A percentile compares a stretch with the other conserved stretches of the same genome.
Conservation (phyloP, 2,329 filamentous ascomycete genomes). For the Ceratocystis albifundus region DNA sequence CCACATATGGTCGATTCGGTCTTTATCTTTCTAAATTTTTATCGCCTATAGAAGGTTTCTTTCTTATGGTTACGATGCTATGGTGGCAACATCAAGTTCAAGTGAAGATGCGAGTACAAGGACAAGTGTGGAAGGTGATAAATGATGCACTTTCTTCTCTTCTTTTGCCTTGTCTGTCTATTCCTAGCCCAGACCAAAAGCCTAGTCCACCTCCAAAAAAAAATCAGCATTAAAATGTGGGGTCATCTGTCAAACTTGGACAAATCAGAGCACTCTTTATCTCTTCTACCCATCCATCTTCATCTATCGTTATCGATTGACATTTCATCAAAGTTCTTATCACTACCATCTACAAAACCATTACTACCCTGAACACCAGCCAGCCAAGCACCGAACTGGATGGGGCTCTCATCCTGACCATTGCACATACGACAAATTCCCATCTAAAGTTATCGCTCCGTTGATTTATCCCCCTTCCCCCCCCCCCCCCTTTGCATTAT, state of each 20-base stretch:
- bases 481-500: background rate
- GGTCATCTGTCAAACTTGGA: background rate
- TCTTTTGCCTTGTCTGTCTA: background rate
- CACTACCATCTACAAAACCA: background rate
- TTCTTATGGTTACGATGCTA: background rate
- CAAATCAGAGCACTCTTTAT: constrained; percentile 12
- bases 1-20: background rate
- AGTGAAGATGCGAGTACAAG: background rate
- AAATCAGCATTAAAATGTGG: constrained; percentile 15
- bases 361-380: background rate
- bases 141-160: background rate
- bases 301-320: constrained; percentile 19
- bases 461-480: background rate
- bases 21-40: background rate
- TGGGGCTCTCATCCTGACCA: background rate
- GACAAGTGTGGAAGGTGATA: too few species aligned
- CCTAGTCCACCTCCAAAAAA: constrained; percentile 5
- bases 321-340: constrained; percentile 9
- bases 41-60: too few species aligned
- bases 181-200: background rate
- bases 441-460: background rate
- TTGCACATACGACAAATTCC: background rate
- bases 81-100: background rate
- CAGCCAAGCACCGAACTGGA: background rate
- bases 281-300: background rate